Conservation (phyloP, 73 alveolate species). For the Paramecium sonneborni region DNA sequence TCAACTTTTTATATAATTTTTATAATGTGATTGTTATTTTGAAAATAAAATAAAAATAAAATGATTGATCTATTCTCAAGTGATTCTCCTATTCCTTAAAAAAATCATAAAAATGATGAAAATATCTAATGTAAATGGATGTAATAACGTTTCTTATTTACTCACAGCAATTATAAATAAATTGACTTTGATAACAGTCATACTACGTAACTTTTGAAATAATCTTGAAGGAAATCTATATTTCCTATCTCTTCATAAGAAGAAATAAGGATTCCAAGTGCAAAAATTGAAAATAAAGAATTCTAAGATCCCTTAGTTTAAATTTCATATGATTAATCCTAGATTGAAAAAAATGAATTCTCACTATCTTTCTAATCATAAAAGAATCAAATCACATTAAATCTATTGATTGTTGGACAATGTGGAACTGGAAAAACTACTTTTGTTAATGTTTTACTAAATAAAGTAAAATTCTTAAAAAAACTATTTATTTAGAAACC, state of each 20-base stretch:
- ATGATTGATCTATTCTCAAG: slow-evolving; percentile 14
- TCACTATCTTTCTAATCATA: not conserved
- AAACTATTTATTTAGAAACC: not conserved
- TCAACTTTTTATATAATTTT: not conserved
- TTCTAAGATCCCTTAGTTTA: not conserved
- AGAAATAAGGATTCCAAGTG: not conserved
- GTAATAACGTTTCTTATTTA: not conserved
- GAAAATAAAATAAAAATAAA: not conserved
- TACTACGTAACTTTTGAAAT: not conserved
- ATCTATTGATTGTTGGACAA: slow-evolving; percentile 54
- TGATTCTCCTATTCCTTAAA: not conserved
- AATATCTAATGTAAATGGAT: not conserved
- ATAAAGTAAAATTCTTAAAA: not conserved
- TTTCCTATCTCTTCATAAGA: not conserved
- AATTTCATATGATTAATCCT: not conserved
- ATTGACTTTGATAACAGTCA: not conserved
- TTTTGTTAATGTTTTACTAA: slow-evolving; percentile 53
- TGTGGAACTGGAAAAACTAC: slow-evolving; percentile 60
- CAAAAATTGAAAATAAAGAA: not conserved
- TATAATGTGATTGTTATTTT: not conserved
- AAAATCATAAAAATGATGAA: not conserved
- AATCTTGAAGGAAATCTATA: slow-evolving; percentile 1
- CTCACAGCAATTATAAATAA: not conserved
- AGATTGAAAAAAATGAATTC: not conserved
- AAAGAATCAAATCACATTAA: not conserved